Percentiles rank a stretch among this genome's conserved stretches.
Evolutionary conservation across 2,329 filamentous ascomycete genomes (phyloP).

Genomic region (Penicillium oxalicum): DNA sequence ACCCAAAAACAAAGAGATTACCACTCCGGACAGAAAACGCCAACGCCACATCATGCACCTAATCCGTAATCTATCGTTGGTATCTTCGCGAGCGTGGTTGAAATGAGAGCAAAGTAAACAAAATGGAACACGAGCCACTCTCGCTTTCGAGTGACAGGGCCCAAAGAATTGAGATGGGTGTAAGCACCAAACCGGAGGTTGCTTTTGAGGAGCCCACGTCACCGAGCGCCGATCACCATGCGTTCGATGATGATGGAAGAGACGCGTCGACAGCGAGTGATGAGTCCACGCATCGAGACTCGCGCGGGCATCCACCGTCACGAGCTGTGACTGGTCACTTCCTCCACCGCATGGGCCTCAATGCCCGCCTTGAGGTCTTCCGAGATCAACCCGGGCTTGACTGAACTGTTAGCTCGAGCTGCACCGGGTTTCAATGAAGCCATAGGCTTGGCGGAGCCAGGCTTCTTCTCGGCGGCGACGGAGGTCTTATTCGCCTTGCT

Average conservation of each 20-base stretch:
- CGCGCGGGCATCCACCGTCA: conserved; percentile 2
- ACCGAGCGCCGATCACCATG: conserved; percentile 10
- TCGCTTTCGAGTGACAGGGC: background rate
- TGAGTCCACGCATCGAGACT: conserved; percentile 1
- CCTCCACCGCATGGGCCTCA: conserved; percentile 1
- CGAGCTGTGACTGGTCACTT: conserved; percentile 2
- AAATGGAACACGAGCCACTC: background rate
- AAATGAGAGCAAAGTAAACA: conserved; percentile 2
- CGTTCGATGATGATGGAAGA: conserved; percentile 9
- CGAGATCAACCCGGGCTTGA: conserved; percentile 18
- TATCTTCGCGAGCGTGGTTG: conserved; percentile 25
- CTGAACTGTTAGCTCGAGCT: conserved; percentile 30
- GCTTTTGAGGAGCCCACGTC: conserved; percentile 1
- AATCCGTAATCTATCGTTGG: conserved; percentile 31
- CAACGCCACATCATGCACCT: conserved; percentile 20
- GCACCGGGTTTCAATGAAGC: conserved; percentile 30
- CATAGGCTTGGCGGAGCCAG: conserved; percentile 30
- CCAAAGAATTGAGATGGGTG: background rate
- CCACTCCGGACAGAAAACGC: conserved; percentile 13
- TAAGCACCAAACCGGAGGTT: no score
- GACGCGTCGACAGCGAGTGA: background rate
- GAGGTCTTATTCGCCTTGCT: conserved; percentile 26
- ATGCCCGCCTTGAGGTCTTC: conserved; percentile 20
- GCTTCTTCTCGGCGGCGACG: conserved; percentile 21
- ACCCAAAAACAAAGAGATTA: conserved; percentile 5